These are phyloP conservation scores for Rhizopogon sp. DNA, from an alignment of 768 basidiomycete genomes.

Conservation along the genomic window DNA sequence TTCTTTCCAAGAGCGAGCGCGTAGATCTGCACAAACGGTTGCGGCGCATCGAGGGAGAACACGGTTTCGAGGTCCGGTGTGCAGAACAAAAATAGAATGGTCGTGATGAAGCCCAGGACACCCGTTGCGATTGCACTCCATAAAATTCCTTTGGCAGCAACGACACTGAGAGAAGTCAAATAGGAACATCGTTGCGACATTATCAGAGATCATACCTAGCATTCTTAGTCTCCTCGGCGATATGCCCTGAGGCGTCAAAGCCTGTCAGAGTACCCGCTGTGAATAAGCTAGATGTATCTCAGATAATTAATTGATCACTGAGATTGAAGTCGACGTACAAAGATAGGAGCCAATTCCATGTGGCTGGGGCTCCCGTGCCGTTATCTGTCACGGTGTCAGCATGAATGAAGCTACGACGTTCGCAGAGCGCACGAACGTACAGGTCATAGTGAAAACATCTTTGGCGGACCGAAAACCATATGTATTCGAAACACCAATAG, in stretches of 20 bases:
- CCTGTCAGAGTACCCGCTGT: conserved; percentile 86
- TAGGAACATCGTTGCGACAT: not conserved
- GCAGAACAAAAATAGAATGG: conserved; percentile 82
- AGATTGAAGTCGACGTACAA: conserved; percentile 46
- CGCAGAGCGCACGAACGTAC: conserved; percentile 47
- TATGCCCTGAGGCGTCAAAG: conserved; percentile 85
- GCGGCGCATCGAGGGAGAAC: conserved; percentile 75
- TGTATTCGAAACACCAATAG: conserved; percentile 82
- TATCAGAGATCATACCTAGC: conserved; percentile 41
- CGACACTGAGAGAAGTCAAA: conserved; percentile 39
- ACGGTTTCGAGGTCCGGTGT: conserved; percentile 73
- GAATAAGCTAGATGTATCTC: conserved; percentile 68
- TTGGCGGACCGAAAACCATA: conserved; percentile 84
- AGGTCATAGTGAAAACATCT: conserved; percentile 79
- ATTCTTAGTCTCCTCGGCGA: conserved; percentile 86
- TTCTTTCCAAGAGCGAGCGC: conserved; percentile 76
- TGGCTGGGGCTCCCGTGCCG: conserved; percentile 80
- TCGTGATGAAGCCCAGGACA: conserved; percentile 70
- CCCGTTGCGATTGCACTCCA: conserved; percentile 75
- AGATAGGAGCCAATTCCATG: conserved; percentile 90
- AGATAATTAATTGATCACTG: not conserved
- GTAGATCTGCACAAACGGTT: conserved; percentile 90
- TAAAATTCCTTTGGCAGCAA: conserved; percentile 81
- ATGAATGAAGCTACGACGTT: not conserved
- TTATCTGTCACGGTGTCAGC: conserved; percentile 50